phyloP scores from a whole-genome alignment of 2,329 filamentous ascomycete genomes.

The Colletotrichum kahawae region DNA sequence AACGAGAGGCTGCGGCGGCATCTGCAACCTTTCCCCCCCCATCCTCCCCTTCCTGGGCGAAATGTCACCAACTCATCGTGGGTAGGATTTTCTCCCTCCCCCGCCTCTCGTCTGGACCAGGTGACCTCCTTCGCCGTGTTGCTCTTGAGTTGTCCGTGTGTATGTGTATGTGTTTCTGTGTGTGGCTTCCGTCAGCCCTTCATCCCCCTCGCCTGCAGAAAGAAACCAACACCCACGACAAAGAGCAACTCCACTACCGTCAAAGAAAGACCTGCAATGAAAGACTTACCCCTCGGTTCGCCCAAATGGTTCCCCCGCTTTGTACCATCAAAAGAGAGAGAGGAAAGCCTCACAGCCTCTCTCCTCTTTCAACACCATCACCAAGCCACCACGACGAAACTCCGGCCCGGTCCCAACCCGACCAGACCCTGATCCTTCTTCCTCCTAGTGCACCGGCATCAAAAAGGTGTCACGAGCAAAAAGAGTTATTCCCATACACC shows the following conservation, averaged over 20 bases:
- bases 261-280: not conserved
- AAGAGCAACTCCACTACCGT: not conserved
- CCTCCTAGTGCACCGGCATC: not conserved
- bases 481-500: not conserved
- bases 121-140: not conserved
- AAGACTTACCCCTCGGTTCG: not conserved
- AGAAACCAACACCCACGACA: not conserved
- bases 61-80: not conserved
- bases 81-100: not conserved
- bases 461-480: not conserved
- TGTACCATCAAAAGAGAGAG: not conserved
- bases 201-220: not conserved
- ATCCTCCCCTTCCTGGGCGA: not conserved
- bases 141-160: not conserved
- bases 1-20: constrained; percentile 15
- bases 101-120: not conserved
- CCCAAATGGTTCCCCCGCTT: not conserved
- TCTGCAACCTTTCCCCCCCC: not conserved
- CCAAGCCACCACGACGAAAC: not conserved
- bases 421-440: not conserved
- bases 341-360: not conserved
- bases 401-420: not conserved
- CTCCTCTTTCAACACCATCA: not conserved
- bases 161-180: not conserved
- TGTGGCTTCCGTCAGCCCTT: not conserved